Conservation (phyloP, 2,329 filamentous ascomycete genomes). For the Pyrenophora graminea region DNA sequence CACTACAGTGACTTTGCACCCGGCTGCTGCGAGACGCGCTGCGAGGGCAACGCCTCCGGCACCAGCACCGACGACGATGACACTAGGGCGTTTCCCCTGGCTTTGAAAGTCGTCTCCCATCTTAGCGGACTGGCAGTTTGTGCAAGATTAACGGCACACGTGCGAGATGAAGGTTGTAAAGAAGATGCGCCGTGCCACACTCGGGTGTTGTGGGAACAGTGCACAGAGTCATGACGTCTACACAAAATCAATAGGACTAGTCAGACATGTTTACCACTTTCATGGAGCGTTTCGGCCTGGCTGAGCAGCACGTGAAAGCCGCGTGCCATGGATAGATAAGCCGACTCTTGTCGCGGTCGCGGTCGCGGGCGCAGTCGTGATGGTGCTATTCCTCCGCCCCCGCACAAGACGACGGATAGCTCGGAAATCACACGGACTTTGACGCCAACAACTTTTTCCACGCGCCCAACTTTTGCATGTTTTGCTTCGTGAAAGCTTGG, state of each 20-base stretch:
- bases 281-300: constrained; percentile 2
- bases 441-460: neutral
- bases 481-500: no score
- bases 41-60: constrained; percentile 73
- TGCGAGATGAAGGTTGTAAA: constrained; percentile 4
- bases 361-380: no score
- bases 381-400: neutral
- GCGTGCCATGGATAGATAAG: neutral
- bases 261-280: neutral
- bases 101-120: constrained; percentile 17
- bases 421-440: neutral
- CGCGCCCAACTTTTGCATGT: neutral
- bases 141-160: neutral
- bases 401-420: neutral
- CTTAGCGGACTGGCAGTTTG: neutral
- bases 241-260: constrained; percentile 12
- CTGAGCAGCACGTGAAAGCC: neutral
- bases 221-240: constrained; percentile 24
- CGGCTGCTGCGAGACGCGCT: constrained; percentile 71
- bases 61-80: constrained; percentile 63
- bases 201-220: constrained; percentile 10
- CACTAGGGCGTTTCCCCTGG: constrained; percentile 22
- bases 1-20: constrained; percentile 73
- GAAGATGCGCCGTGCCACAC: constrained; percentile 17
- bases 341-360: no score